These are phyloP conservation scores for Leishmania arabica DNA, from an alignment of 208 protist species.

Conservation along the genomic window DNA sequence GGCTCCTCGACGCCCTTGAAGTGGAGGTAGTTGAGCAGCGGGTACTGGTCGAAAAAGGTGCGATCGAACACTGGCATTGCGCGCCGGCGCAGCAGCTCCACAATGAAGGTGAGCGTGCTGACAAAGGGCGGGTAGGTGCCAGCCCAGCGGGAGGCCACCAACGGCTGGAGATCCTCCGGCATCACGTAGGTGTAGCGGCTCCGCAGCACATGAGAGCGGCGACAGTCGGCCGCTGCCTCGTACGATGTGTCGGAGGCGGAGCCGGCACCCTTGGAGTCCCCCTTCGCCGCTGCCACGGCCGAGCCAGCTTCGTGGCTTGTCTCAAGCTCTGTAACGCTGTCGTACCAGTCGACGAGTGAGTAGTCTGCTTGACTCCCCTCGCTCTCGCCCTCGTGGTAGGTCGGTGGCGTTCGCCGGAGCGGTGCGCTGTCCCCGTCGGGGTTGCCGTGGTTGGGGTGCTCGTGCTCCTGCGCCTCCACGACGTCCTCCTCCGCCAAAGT, in stretches of 20 bases:
- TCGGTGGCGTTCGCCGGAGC: not conserved
- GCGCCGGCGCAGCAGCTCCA: slow-evolving; percentile 79
- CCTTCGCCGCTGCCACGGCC: not conserved
- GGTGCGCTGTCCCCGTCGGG: not conserved
- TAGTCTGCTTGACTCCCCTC: slow-evolving; percentile 15
- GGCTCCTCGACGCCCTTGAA: slow-evolving; percentile 44
- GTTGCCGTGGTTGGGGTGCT: slow-evolving; percentile 4
- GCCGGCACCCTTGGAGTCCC: not conserved
- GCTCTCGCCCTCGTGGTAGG: not conserved
- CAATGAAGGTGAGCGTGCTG: slow-evolving; percentile 53
- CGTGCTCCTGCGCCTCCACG: not conserved
- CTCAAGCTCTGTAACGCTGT: not conserved
- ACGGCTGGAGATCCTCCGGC: slow-evolving; percentile 50
- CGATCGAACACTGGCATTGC: slow-evolving; percentile 61
- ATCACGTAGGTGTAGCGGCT: slow-evolving; percentile 27
- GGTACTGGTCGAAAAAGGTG: slow-evolving; percentile 67
- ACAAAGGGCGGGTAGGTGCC: slow-evolving; percentile 46
- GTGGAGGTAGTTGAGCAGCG: slow-evolving; percentile 67
- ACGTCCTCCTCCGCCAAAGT: not conserved
- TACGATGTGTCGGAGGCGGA: not conserved
- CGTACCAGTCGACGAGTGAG: slow-evolving; percentile 16
- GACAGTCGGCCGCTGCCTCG: slow-evolving; percentile 5
- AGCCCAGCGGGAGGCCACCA: slow-evolving; percentile 54
- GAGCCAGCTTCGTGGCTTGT: not conserved
- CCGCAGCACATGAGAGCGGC: slow-evolving; percentile 4